Base-by-base conservation (phyloP, 257 asterid species). In the Plantago major region DNA sequence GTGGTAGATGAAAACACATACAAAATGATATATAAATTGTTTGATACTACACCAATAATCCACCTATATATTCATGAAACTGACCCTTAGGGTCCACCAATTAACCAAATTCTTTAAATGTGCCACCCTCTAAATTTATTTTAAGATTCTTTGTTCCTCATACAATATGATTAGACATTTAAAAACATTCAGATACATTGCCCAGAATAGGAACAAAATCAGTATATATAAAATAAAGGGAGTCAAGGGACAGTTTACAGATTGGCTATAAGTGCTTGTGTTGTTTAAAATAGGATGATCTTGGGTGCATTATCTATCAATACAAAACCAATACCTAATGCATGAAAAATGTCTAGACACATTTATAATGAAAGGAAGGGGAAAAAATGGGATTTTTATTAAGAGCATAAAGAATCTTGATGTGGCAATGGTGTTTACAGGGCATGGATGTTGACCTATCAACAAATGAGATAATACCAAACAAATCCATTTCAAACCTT, bases 401-500 rank as follows among this genome's bases (percentile, higher is more conserved):
- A 44, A 58, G 50, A 58, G 68, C 68, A 70, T 57, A 60, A 58
- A 70, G 74, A 75, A 53, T 53, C 58, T 79, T 67, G 49, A 50
- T 56, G 46, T 60, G 75, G 75, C 61, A 66, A 2, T 76, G 80
- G 78, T 71, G 78, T 57, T 73, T 76, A 73, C 72, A 67, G 61
- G 71, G 78, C 59, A 60, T 54, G 73, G 85, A 79, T 76, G 82
- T 65, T 73, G 82, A 79, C 85, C 82, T 61, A 67, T 76, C 74
- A 79, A 76, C 79, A 67, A 67, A 76, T 19, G 51, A 71, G 80
- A 73, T 76, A 76, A 73, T 63, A 71, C 78, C 82, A 79, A 76
- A 73, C 77, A 73, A 73, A 76, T 61, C 70, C 80, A 79, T 70
- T 73, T 67, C 64, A 73, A 75, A 46, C 15, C n/a, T 64, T 48